These are phyloP conservation scores for Aurifilum marmelostoma DNA, from an alignment of 2,329 filamentous ascomycete species.

Conservation along the genomic window DNA sequence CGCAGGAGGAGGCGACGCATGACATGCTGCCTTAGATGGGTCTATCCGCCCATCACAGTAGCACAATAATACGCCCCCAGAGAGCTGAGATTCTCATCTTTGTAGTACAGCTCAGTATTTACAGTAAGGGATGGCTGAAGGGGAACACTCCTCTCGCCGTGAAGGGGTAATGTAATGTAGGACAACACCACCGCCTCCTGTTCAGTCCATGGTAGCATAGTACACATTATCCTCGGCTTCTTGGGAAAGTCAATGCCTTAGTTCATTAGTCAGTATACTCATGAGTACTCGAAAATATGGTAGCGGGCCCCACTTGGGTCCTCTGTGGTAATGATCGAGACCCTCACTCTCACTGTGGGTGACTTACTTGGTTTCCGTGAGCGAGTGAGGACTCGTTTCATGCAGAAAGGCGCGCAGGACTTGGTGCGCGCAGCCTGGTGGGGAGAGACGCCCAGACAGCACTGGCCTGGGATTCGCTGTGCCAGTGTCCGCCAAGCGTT, in stretches of 20 bases:
- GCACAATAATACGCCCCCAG: slow-evolving; percentile 1
- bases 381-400: not conserved
- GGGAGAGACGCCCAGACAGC: not conserved
- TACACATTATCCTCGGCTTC: not conserved
- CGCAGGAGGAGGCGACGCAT: not conserved
- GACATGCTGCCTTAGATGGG: not conserved
- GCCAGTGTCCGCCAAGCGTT: not conserved
- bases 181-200: not conserved
- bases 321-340: not conserved
- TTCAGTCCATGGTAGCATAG: not conserved
- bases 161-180: not conserved
- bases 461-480: not conserved
- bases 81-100: not conserved
- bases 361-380: not conserved
- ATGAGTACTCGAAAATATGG: not conserved
- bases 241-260: not conserved
- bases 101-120: not conserved
- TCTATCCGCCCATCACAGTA: slow-evolving; percentile 5
- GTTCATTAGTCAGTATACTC: not conserved
- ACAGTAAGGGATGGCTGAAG: not conserved
- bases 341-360: not conserved
- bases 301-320: not conserved
- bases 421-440: not conserved
- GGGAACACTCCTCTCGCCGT: not conserved
- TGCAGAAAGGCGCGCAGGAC: not conserved